These are phyloP conservation scores for Phytophthora meadii DNA, from an alignment of 352 stramenopile species.

Conservation along the genomic window DNA sequence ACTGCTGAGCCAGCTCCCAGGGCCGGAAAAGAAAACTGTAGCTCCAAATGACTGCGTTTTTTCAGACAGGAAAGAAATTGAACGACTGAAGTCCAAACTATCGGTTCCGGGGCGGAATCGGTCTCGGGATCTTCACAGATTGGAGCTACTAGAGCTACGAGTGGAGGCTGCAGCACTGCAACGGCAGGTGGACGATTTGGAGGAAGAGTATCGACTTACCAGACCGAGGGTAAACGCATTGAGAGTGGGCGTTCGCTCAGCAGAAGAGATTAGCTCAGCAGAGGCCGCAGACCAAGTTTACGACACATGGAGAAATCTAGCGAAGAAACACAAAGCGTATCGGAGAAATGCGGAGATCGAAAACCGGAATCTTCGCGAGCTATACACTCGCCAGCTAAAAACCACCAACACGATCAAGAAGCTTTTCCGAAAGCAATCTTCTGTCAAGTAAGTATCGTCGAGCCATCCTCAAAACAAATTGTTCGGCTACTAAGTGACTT, in stretches of 20 bases:
- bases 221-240: neutral
- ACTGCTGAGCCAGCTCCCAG: too few relatives aligned
- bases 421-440: constrained; percentile 1
- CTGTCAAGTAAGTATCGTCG: constrained; percentile 1
- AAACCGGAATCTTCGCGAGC: neutral
- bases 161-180: neutral
- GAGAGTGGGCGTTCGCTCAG: neutral
- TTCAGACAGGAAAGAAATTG: neutral
- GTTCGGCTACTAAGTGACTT: neutral
- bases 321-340: neutral
- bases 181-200: neutral
- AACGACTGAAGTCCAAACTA: neutral
- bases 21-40: neutral
- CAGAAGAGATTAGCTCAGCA: neutral
- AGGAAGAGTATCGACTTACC: neutral
- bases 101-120: neutral
- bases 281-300: neutral
- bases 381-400: constrained; percentile 1
- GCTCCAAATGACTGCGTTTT: neutral
- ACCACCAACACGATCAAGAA: neutral
- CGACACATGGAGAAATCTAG: neutral
- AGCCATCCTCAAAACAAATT: neutral
- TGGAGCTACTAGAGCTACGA: neutral
- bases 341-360: constrained; percentile 1
- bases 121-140: neutral